Percentiles rank a stretch among this genome's conserved stretches.
Conservation (phyloP, 2,329 filamentous ascomycete genomes). For the Dissoconium aciculare region DNA sequence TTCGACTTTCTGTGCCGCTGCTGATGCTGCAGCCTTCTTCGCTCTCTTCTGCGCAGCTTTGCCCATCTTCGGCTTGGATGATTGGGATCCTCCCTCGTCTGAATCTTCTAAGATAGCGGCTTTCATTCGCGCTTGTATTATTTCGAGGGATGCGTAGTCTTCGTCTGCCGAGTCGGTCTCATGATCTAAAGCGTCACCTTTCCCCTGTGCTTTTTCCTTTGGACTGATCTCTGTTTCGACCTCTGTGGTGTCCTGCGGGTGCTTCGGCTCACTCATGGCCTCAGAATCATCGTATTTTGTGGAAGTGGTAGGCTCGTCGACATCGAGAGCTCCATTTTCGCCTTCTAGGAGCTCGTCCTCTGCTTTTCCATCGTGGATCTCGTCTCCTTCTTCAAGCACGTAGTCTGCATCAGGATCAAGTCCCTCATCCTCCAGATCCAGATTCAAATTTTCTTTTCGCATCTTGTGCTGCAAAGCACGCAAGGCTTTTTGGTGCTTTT, state of each 20-base stretch:
- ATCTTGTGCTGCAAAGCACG: constrained; percentile 69
- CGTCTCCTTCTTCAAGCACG: constrained; percentile 5
- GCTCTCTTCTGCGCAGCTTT: constrained; percentile 35
- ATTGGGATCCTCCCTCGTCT: constrained; percentile 12
- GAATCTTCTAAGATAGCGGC: constrained; percentile 7
- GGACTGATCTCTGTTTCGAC: constrained; percentile 1
- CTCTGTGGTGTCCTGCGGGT: background rate
- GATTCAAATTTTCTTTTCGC: constrained; percentile 57
- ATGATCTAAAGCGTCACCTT: constrained; percentile 4
- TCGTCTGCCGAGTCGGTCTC: constrained; percentile 19
- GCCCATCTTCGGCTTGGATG: constrained; percentile 27
- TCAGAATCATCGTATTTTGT: constrained; percentile 5
- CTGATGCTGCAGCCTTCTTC: constrained; percentile 33
- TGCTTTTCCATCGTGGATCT: background rate
- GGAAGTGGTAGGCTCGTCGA: background rate
- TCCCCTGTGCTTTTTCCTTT: background rate
- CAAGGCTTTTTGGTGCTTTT: constrained; percentile 82
- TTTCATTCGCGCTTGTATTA: constrained; percentile 28
- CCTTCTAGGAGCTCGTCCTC: constrained; percentile 42
- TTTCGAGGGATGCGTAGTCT: constrained; percentile 30
- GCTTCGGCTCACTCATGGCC: background rate
- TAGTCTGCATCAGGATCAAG: background rate
- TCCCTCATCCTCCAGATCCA: constrained; percentile 30
- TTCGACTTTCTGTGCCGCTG: constrained; percentile 10
- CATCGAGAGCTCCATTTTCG: constrained; percentile 37